A percentile compares a stretch with the other conserved stretches of the same genome.
phyloP scores from a whole-genome alignment of 345 rosid genomes.

The Citrus unshiu region DNA sequence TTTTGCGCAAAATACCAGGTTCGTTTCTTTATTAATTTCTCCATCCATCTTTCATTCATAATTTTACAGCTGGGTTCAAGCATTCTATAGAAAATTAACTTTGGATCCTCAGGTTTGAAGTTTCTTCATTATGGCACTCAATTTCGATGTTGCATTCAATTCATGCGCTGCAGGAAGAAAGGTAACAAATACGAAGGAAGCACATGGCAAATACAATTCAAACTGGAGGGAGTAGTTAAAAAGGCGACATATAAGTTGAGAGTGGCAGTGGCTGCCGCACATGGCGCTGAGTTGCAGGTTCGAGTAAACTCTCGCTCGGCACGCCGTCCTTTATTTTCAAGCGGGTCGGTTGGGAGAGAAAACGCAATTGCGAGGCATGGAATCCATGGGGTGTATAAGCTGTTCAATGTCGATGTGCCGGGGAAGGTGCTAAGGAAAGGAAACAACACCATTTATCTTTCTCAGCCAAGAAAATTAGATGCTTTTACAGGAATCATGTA shows the following conservation, averaged over 20 bases:
- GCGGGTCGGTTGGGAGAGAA: slow-evolving; percentile 78
- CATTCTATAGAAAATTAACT: background rate
- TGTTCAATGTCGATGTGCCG: slow-evolving; percentile 51
- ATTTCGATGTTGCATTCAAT: background rate
- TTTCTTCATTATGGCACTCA: too few species aligned
- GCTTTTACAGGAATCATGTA: slow-evolving; percentile 76
- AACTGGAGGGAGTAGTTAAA: slow-evolving; percentile 32
- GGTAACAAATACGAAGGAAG: slow-evolving; percentile 40
- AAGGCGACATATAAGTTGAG: slow-evolving; percentile 49
- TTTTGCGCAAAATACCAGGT: slow-evolving; percentile 80
- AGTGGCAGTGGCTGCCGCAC: slow-evolving; percentile 59
- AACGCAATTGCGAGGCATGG: slow-evolving; percentile 92
- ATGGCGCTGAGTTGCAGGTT: slow-evolving; percentile 50
- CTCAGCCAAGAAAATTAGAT: slow-evolving; percentile 48
- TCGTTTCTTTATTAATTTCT: background rate
- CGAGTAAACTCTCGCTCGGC: slow-evolving; percentile 21
- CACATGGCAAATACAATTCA: slow-evolving; percentile 76
- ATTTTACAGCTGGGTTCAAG: too few species aligned
- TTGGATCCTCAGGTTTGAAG: too few species aligned
- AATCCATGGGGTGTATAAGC: slow-evolving; percentile 72
- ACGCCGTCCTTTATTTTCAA: slow-evolving; percentile 61
- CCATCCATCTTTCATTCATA: too few species aligned
- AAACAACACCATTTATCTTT: slow-evolving; percentile 64
- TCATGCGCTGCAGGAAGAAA: slow-evolving; percentile 27
- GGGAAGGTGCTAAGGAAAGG: slow-evolving; percentile 52